These are phyloP conservation scores for Hortaea sp. DNA, from an alignment of 2,329 filamentous ascomycete species.

Conservation along the genomic window DNA sequence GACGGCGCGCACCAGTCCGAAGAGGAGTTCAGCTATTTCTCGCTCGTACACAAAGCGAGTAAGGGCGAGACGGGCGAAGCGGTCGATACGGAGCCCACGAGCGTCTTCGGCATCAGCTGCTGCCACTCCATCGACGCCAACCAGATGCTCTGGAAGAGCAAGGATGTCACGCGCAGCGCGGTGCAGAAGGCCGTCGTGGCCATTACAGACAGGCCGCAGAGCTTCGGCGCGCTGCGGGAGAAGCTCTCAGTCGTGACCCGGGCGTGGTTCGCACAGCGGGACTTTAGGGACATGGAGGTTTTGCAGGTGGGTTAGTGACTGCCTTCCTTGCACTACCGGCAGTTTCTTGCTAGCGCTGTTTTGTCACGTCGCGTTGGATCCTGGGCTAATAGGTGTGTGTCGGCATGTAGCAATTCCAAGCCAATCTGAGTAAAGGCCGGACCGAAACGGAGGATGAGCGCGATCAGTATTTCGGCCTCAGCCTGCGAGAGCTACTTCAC, in stretches of 20 bases:
- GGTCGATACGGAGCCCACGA: conserved; percentile 22
- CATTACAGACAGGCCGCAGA: conserved; percentile 80
- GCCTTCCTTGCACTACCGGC: background rate
- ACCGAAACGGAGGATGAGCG: conserved; percentile 56
- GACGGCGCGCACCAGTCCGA: conserved; percentile 90
- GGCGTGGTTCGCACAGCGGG: conserved; percentile 92
- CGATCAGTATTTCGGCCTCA: conserved; percentile 72
- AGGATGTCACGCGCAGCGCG: conserved; percentile 91
- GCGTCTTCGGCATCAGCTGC: conserved; percentile 90
- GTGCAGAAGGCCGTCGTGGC: conserved; percentile 98
- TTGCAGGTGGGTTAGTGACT: conserved; percentile 43
- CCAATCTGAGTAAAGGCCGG: conserved; percentile 56
- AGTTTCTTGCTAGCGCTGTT: background rate
- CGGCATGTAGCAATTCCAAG: conserved; percentile 62
- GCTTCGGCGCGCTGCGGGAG: conserved; percentile 83
- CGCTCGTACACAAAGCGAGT: conserved; percentile 46
- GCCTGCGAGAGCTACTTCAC: conserved; percentile 67
- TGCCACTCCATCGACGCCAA: conserved; percentile 81
- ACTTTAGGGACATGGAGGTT: conserved; percentile 88
- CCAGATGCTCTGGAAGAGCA: conserved; percentile 63
- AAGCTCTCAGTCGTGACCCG: conserved; percentile 82
- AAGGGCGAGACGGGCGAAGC: background rate
- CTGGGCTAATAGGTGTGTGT: conserved; percentile 1
- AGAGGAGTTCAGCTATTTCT: conserved; percentile 99
- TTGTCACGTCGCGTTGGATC: background rate